phyloP scores from a whole-genome alignment of 1,284 basidiomycete genomes.

The Apiotrichum veenhuisii region DNA sequence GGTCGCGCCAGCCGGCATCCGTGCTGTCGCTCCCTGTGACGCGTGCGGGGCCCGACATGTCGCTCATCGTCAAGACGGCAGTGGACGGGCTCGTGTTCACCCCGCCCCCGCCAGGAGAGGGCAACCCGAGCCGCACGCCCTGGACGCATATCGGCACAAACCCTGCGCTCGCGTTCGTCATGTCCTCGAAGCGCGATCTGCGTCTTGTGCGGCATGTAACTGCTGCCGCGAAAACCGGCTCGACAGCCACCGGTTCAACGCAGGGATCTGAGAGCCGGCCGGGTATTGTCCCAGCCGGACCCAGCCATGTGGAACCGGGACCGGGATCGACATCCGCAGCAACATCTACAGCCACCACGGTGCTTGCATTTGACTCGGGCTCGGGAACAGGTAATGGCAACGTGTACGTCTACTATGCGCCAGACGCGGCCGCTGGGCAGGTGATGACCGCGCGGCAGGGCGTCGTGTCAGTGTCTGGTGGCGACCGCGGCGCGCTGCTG shows the following conservation, averaged over 20 bases:
- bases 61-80: conserved; percentile 67
- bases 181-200: conserved; percentile 87
- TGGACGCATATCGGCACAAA: conserved; percentile 80
- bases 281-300: not conserved
- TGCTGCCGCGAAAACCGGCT: not conserved
- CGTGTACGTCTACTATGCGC: conserved; percentile 73
- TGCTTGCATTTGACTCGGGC: conserved; percentile 78
- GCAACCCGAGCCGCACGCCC: conserved; percentile 38
- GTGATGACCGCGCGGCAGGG: conserved; percentile 66
- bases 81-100: conserved; percentile 76
- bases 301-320: not conserved
- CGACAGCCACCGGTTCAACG: too few species aligned
- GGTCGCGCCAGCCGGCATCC: conserved; percentile 29
- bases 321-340: conserved; percentile 44
- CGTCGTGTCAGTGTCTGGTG: conserved; percentile 66
- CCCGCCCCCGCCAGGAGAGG: conserved; percentile 31
- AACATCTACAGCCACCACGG: conserved; percentile 29
- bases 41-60: conserved; percentile 24
- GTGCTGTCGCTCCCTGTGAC: conserved; percentile 33
- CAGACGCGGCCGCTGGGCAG: conserved; percentile 23
- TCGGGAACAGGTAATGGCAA: conserved; percentile 57
- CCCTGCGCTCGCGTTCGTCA: conserved; percentile 85
- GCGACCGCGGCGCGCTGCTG: conserved; percentile 65
- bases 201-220: conserved; percentile 70
- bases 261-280: not conserved